Percentiles rank a stretch among this genome's conserved stretches.
Evolutionary conservation across 2,329 filamentous ascomycete species (phyloP).

Genomic region (Karstenula rhodostoma): DNA sequence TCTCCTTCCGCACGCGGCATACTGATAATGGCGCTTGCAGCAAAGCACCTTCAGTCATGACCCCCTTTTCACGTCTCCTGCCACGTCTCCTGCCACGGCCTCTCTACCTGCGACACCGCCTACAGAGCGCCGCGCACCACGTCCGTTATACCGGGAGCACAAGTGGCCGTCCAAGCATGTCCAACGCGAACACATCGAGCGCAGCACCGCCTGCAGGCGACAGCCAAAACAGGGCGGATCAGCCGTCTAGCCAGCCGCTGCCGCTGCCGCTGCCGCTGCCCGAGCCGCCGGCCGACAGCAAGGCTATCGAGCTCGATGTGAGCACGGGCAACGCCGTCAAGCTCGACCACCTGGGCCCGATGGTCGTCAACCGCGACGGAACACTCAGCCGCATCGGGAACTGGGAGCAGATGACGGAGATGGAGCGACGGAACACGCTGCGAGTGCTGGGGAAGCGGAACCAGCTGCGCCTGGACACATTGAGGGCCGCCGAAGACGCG

Average conservation of each 20-base stretch:
- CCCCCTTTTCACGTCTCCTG: background rate
- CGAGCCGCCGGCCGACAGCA: slow-evolving; percentile 21
- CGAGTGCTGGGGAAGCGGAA: slow-evolving; percentile 74
- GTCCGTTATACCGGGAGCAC: background rate
- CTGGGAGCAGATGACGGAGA: slow-evolving; percentile 74
- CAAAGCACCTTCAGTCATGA: slow-evolving; percentile 1
- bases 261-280: slow-evolving; percentile 19
- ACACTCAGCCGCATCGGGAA: slow-evolving; percentile 75
- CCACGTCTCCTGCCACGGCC: background rate
- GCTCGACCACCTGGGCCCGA: slow-evolving; percentile 74
- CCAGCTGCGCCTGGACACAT: slow-evolving; percentile 64
- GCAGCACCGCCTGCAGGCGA: background rate
- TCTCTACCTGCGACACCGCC: background rate
- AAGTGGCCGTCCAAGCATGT: slow-evolving; percentile 1
- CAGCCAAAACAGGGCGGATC: background rate
- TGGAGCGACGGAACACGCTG: slow-evolving; percentile 72
- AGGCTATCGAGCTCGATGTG: slow-evolving; percentile 47
- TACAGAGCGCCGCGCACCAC: background rate
- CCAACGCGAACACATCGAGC: background rate
- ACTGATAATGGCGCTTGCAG: slow-evolving; percentile 3
- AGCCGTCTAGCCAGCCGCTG: slow-evolving; percentile 13
- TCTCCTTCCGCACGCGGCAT: too few relatives aligned
- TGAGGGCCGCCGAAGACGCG: slow-evolving; percentile 53
- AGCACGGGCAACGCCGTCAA: slow-evolving; percentile 55
- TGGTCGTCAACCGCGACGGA: slow-evolving; percentile 78